These are phyloP conservation scores for Paralagenidium karlingii DNA, from an alignment of 352 stramenopile genomes.

Conservation along the genomic window DNA sequence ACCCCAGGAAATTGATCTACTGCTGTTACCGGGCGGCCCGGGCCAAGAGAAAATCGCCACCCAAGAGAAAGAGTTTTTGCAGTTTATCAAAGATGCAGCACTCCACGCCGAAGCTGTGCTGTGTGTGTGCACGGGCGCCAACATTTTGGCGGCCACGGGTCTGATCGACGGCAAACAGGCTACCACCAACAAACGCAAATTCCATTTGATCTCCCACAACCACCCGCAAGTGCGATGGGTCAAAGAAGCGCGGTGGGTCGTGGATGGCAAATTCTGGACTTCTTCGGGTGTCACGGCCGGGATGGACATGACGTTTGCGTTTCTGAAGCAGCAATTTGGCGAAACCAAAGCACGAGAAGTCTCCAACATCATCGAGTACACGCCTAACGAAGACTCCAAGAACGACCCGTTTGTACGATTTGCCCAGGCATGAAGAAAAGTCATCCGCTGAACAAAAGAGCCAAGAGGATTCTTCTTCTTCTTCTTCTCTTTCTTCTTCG, in stretches of 20 bases:
- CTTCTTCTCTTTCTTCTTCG: too few species aligned
- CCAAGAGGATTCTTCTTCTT: too few species aligned
- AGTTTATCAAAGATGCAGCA: conserved; percentile 17
- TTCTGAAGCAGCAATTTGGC: conserved; percentile 16
- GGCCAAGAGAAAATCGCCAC: conserved; percentile 13
- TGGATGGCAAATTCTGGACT: conserved; percentile 40
- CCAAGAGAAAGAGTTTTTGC: conserved; percentile 20
- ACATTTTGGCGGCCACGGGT: conserved; percentile 24
- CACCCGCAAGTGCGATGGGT: conserved; percentile 32
- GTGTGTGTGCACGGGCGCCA: conserved; percentile 39
- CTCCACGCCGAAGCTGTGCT: conserved; percentile 21
- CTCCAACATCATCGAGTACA: conserved; percentile 21
- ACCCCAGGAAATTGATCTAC: conserved; percentile 17
- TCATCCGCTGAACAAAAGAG: conserved; percentile 10
- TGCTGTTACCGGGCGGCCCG: conserved; percentile 24
- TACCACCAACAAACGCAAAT: conserved; percentile 57
- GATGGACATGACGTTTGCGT: conserved; percentile 49
- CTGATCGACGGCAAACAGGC: conserved; percentile 25
- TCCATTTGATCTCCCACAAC: conserved; percentile 14
- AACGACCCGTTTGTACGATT: conserved; percentile 49
- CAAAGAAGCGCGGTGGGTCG: conserved; percentile 40
- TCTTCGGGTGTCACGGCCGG: conserved; percentile 45
- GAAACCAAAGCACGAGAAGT: conserved; percentile 14
- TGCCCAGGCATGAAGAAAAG: conserved; percentile 8
- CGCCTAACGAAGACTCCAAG: conserved; percentile 14